Conservation (phyloP, 2,329 filamentous ascomycete species). For the Epichloe glyceriae region DNA sequence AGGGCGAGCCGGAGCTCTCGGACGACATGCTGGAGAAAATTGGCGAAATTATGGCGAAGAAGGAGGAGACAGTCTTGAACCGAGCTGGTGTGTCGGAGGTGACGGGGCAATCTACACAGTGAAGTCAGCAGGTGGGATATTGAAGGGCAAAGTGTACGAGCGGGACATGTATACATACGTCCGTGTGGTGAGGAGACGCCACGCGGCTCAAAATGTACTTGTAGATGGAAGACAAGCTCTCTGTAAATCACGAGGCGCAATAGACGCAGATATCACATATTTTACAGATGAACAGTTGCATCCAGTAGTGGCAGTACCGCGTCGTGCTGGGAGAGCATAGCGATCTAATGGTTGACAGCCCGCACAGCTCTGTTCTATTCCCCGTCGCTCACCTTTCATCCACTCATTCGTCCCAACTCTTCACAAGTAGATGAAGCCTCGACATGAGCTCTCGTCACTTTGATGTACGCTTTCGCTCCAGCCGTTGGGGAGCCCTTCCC, state of each 20-base stretch:
- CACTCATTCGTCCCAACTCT: no score
- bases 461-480: no score
- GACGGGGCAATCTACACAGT: constrained; percentile 4
- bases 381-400: no score
- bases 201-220: not conserved
- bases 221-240: not conserved
- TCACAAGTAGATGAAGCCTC: no score
- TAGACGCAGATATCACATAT: not conserved
- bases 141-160: not conserved
- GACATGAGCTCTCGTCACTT: no score
- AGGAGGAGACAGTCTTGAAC: constrained; percentile 29
- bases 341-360: no score
- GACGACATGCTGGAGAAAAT: constrained; percentile 49
- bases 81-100: constrained; percentile 24
- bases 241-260: not conserved
- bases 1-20: constrained; percentile 42
- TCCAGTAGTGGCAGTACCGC: no score
- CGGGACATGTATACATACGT: not conserved
- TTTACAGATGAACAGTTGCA: no score
- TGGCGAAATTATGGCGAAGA: constrained; percentile 46
- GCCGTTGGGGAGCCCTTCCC: no score
- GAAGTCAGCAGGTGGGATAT: not conserved
- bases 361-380: no score
- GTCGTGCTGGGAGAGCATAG: no score
- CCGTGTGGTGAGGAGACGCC: not conserved